Conservation (phyloP, 1,284 basidiomycete genomes). For the Cutaneotrichosporon cyanovorans region DNA sequence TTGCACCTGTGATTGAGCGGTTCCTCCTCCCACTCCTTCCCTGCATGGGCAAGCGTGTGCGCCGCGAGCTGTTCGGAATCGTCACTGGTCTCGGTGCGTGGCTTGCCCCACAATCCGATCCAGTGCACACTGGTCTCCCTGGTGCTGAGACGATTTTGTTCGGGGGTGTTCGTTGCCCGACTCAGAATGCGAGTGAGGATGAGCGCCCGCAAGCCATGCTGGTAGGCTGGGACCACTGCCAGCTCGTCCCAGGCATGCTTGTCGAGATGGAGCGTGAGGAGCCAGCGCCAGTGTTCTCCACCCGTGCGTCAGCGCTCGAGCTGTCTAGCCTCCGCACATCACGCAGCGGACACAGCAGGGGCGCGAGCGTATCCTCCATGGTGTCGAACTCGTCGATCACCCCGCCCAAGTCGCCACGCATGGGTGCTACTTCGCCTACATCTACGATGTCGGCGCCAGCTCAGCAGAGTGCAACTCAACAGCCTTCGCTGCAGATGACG, state of each 20-base stretch:
- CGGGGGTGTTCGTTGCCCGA: constrained; percentile 29
- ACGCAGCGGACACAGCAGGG: not conserved
- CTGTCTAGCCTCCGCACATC: constrained; percentile 8
- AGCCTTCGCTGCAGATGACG: too few species aligned
- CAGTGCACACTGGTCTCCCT: constrained; percentile 4
- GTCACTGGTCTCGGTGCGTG: constrained; percentile 20
- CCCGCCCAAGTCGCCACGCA: constrained; percentile 1
- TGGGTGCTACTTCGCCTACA: too few species aligned
- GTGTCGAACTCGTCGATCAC: constrained; percentile 1
- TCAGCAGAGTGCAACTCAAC: too few species aligned
- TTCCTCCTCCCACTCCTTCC: constrained; percentile 30
- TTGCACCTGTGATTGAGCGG: constrained; percentile 31
- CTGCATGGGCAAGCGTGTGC: constrained; percentile 9
- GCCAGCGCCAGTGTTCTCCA: constrained; percentile 5
- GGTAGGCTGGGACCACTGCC: constrained; percentile 26
- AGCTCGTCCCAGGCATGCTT: constrained; percentile 16
- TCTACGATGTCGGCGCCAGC: too few species aligned
- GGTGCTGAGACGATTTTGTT: constrained; percentile 30
- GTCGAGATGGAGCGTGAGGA: constrained; percentile 1
- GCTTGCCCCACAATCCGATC: constrained; percentile 17
- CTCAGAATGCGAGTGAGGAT: not conserved
- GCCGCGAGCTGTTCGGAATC: constrained; percentile 20
- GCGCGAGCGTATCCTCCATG: not conserved
- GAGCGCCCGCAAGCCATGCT: constrained; percentile 23
- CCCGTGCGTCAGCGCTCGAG: constrained; percentile 5